phyloP scores from a whole-genome alignment of 257 asterid species.

The Solanum microdontum region DNA sequence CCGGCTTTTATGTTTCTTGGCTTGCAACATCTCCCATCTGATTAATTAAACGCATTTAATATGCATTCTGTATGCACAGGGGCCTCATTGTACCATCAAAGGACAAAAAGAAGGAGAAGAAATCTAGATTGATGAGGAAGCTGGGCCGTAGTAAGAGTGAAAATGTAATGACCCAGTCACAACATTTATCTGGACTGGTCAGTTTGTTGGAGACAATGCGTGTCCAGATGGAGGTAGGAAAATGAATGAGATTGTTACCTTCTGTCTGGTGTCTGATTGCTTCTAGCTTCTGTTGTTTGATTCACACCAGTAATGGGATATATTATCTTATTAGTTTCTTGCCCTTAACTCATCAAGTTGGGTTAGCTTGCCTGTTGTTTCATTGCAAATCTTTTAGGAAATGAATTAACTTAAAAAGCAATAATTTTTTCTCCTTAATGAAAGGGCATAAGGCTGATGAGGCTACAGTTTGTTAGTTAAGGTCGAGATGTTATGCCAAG shows the following conservation, averaged over 20 bases:
- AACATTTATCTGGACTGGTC: constrained; percentile 70
- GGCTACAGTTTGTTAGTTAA: neutral
- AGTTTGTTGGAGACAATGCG: constrained; percentile 96
- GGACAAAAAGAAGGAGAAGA: constrained; percentile 80
- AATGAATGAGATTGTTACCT: neutral
- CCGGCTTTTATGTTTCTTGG: neutral
- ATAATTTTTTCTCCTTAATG: neutral
- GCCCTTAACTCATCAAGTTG: neutral
- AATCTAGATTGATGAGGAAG: constrained; percentile 74
- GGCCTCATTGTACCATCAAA: constrained; percentile 92
- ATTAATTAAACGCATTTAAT: neutral
- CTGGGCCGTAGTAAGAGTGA: constrained; percentile 79
- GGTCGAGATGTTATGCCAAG: neutral
- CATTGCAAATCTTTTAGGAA: neutral
- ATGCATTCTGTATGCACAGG: constrained; percentile 34
- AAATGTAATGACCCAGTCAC: constrained; percentile 38
- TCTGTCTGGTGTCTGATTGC: neutral
- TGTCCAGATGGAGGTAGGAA: constrained; percentile 91
- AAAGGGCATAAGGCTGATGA: neutral
- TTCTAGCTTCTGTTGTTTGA: neutral
- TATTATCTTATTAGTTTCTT: neutral
- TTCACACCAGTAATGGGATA: neutral
- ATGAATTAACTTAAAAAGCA: neutral
- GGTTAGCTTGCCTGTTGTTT: neutral
- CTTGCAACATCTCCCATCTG: constrained; percentile 4